These are phyloP conservation scores for Euptelea pleiosperma DNA, from an alignment of 164 flowering plant genomes.

Conservation along the genomic window DNA sequence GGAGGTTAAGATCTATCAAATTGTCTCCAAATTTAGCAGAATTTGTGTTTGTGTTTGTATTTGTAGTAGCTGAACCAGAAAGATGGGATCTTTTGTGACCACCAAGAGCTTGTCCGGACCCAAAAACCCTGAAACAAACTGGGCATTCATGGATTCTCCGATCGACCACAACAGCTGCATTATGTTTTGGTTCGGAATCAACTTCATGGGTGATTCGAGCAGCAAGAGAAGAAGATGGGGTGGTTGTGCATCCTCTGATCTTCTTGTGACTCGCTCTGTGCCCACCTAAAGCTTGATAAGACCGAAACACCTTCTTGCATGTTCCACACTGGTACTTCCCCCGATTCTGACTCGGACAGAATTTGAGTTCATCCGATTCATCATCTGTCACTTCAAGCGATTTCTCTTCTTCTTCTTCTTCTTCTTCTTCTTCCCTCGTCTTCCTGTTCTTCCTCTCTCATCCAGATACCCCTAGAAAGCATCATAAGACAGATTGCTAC, in stretches of 20 bases:
- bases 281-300: slow-evolving; percentile 90
- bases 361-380: slow-evolving; percentile 4
- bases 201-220: slow-evolving; percentile 1
- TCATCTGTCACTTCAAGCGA: slow-evolving; percentile 14
- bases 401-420: slow-evolving; percentile 13
- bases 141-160: slow-evolving; percentile 67
- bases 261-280: slow-evolving; percentile 91
- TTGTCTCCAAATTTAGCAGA: slow-evolving; percentile 27
- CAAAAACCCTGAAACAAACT: slow-evolving; percentile 61
- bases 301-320: slow-evolving; percentile 63
- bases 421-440: slow-evolving; percentile 16
- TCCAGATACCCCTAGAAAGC: slow-evolving; percentile 76
- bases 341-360: slow-evolving; percentile 5
- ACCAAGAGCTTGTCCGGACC: slow-evolving; percentile 89
- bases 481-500: slow-evolving; percentile 80
- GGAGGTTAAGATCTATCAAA: slow-evolving; percentile 80
- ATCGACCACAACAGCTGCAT: slow-evolving; percentile 17
- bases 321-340: slow-evolving; percentile 71
- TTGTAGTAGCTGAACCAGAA: slow-evolving; percentile 14
- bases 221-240: not conserved
- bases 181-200: slow-evolving; percentile 12
- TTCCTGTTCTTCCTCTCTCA: not conserved
- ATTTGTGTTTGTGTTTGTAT: slow-evolving; percentile 2
- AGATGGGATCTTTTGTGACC: slow-evolving; percentile 88
- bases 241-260: slow-evolving; percentile 26